Conservation (phyloP, 2,329 filamentous ascomycete species). For the Aspergillus spinulosporus region DNA sequence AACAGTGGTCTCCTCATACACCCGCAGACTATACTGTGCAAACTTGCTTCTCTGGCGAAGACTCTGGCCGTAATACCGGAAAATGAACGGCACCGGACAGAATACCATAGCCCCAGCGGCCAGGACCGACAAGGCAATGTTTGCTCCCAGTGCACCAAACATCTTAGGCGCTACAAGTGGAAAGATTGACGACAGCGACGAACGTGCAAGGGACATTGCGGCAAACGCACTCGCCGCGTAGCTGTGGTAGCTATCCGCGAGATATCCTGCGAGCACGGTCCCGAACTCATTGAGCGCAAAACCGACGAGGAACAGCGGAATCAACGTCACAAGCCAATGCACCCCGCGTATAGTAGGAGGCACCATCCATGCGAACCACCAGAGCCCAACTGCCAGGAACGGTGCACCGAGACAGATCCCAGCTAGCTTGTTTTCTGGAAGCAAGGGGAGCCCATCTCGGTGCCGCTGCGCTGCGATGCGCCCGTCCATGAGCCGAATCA, state of each 20-base stretch:
- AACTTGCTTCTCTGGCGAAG: slow-evolving; percentile 41
- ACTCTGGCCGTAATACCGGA: slow-evolving; percentile 39
- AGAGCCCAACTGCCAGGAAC: slow-evolving; percentile 47
- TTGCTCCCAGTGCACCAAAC: slow-evolving; percentile 42
- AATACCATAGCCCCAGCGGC: slow-evolving; percentile 46
- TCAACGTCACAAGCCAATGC: slow-evolving; percentile 44
- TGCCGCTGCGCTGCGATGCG: slow-evolving; percentile 25
- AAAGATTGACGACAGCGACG: slow-evolving; percentile 41
- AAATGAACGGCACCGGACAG: slow-evolving; percentile 41
- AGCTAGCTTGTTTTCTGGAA: slow-evolving; percentile 51
- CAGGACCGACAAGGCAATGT: slow-evolving; percentile 43
- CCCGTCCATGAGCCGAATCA: slow-evolving; percentile 47
- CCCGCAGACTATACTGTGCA: slow-evolving; percentile 35
- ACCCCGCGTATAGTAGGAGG: slow-evolving; percentile 39
- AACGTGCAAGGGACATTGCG: slow-evolving; percentile 43
- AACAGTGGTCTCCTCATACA: slow-evolving; percentile 17
- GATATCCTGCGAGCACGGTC: slow-evolving; percentile 44
- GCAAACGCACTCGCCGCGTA: slow-evolving; percentile 50
- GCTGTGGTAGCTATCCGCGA: slow-evolving; percentile 48
- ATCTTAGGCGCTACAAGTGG: slow-evolving; percentile 46
- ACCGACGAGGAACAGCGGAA: slow-evolving; percentile 47
- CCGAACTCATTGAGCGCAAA: slow-evolving; percentile 52
- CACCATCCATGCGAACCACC: slow-evolving; percentile 52
- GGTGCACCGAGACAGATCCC: slow-evolving; percentile 51
- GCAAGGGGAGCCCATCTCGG: slow-evolving; percentile 24